Evolutionary conservation across 2,329 filamentous ascomycete genomes (phyloP).

Genomic region (Ascochyta viciae-villosae): DNA sequence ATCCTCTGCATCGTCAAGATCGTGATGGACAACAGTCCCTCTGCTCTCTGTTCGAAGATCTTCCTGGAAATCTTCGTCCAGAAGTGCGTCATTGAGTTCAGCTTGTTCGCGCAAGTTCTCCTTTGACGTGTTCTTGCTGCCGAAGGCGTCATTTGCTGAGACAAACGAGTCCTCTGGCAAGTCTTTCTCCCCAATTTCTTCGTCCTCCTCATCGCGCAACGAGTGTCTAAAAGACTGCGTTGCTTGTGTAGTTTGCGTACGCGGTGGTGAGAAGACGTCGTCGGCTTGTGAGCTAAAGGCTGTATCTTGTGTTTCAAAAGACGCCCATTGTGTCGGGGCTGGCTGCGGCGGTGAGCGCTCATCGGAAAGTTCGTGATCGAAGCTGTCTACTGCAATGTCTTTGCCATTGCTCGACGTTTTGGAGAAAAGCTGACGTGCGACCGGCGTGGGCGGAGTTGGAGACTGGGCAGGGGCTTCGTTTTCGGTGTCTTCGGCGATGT

Average conservation of each 20-base stretch:
- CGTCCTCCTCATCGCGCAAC: constrained; percentile 25
- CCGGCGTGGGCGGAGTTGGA: constrained; percentile 35
- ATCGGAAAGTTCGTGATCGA: constrained; percentile 22
- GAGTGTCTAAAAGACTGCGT: constrained; percentile 42
- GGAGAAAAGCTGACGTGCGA: constrained; percentile 39
- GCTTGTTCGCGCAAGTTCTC: constrained; percentile 32
- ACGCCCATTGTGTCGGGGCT: constrained; percentile 42
- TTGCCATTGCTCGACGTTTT: constrained; percentile 37
- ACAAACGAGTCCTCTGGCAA: constrained; percentile 56
- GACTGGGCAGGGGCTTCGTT: constrained; percentile 35
- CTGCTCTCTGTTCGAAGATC: constrained; percentile 25
- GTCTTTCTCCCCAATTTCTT: constrained; percentile 25
- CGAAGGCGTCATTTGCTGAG: constrained; percentile 55
- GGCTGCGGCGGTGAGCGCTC: constrained; percentile 17
- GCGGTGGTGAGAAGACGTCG: constrained; percentile 42
- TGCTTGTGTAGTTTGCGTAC: constrained; percentile 43
- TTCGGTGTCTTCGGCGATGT: constrained; percentile 64
- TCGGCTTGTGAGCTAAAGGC: constrained; percentile 34
- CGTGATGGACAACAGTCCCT: constrained; percentile 37
- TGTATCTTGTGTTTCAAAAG: constrained; percentile 39
- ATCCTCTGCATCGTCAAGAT: constrained; percentile 27
- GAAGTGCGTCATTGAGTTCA: constrained; percentile 39
- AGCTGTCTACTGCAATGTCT: constrained; percentile 33
- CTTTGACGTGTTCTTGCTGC: constrained; percentile 40
- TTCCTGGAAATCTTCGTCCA: constrained; percentile 38